Evolutionary conservation across 2,329 filamentous ascomycete species (phyloP), one percentile per base, ranked within the genome.

Genomic region (Colletotrichum lindemuthianum): DNA sequence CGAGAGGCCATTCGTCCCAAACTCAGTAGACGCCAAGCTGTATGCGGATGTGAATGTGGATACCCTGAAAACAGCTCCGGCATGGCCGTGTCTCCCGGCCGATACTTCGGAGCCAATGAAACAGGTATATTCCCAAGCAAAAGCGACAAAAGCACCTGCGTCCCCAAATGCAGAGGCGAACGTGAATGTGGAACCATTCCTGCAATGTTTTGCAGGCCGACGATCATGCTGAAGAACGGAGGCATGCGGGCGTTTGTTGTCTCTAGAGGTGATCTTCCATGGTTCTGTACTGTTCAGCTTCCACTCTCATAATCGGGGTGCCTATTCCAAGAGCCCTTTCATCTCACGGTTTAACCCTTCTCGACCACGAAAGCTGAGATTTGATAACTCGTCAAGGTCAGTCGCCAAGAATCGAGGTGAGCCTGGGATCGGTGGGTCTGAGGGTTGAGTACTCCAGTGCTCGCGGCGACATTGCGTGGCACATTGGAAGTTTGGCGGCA

Each of bases 321-420:
- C 51, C 34, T 41, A 24, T 24, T 34, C 11, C 12, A 24, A 16
- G 34, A 13, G 39, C 37, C 44, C 44, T 37, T 56, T 60, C 58
- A 55, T 60, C 58, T 55, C 43, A 32, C 50, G 48, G 37, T n/a
- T 15, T 39, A 13, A 16, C 43, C 50, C 13, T 24, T 47, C 36
- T 44, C 12, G 50, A 7, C 5, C 6, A 8, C 41, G 13, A 11
- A 40, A 41, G 16, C 33, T 15, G 36, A 55, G 9, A 16, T 24
- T 13, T 43, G 36, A 60, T 16, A 48, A 6, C 11, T 24, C 10
- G 6, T 44, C 41, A 24, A 11, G 11, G 12, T n/a, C 13, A 48
- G 32, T 24, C 12, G n/a, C 41, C 40, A 34, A 48, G 39, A 32
- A 32, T 34, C 37, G 16, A 12, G 16, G 16, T 24, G 32, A 24